Conservation (phyloP, 345 rosid genomes). For the Aquilaria sinensis region DNA sequence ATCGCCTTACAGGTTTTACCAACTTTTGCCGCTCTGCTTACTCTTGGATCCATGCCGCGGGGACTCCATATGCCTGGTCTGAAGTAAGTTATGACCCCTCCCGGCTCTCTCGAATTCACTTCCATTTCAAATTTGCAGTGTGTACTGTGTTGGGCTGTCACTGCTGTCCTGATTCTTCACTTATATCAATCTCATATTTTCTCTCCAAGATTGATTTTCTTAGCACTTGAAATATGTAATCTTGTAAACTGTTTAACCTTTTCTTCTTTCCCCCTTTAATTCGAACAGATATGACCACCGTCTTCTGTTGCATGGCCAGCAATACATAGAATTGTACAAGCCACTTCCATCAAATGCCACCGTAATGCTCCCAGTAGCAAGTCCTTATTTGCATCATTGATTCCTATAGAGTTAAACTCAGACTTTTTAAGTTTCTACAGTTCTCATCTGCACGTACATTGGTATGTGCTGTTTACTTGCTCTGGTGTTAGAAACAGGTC, state of each 20-base stretch:
- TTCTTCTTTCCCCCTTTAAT: not conserved
- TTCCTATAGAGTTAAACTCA: not conserved
- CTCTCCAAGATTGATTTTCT: too few species aligned
- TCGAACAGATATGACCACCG: constrained; percentile 51
- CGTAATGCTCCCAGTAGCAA: constrained; percentile 34
- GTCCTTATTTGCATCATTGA: not conserved
- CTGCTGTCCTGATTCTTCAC: too few species aligned
- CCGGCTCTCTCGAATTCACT: not conserved
- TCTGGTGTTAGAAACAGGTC: too few species aligned
- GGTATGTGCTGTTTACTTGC: too few species aligned
- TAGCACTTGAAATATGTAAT: too few species aligned
- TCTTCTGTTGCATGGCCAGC: constrained; percentile 88
- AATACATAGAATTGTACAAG: constrained; percentile 71
- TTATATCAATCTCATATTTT: too few species aligned
- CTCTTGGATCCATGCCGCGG: constrained; percentile 22
- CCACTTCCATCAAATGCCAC: constrained; percentile 65
- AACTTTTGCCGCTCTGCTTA: constrained; percentile 62
- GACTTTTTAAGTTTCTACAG: not conserved
- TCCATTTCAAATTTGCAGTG: not conserved
- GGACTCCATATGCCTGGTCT: constrained; percentile 48
- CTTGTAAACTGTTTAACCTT: not conserved
- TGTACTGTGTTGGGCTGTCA: too few species aligned
- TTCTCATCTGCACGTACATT: too few species aligned
- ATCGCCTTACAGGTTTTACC: constrained; percentile 60
- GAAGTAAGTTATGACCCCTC: constrained; percentile 32